These are phyloP conservation scores for Aphanomyces euteiches DNA, from an alignment of 352 stramenopile genomes.

Conservation along the genomic window DNA sequence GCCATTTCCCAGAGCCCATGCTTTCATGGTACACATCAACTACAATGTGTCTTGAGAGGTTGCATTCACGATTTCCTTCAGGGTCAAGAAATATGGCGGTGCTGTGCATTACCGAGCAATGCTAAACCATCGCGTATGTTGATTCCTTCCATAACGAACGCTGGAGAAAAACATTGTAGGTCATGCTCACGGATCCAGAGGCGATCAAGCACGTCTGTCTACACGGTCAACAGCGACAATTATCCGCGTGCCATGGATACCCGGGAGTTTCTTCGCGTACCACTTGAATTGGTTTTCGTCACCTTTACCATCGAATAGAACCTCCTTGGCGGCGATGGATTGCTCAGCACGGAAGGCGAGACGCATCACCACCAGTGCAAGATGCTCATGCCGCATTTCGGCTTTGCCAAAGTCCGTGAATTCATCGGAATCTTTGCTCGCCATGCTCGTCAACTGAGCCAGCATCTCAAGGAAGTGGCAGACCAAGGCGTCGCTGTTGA, in stretches of 20 bases:
- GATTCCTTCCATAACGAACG: neutral
- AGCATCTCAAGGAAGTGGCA: neutral
- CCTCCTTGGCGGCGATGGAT: slow-evolving; percentile 17
- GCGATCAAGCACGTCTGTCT: slow-evolving; percentile 29
- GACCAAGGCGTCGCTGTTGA: neutral
- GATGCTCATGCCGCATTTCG: slow-evolving; percentile 24
- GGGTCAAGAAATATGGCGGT: slow-evolving; percentile 22
- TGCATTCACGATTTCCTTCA: neutral
- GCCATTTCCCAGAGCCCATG: slow-evolving; percentile 22
- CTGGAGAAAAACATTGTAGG: neutral
- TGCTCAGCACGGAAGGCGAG: slow-evolving; percentile 24
- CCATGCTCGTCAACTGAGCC: neutral
- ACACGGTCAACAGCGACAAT: slow-evolving; percentile 12
- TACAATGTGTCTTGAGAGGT: neutral
- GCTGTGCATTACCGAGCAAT: slow-evolving; percentile 13
- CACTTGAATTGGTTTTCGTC: neutral
- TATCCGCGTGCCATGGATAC: slow-evolving; percentile 13
- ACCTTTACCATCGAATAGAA: neutral
- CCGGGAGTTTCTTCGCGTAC: neutral
- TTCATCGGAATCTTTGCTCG: slow-evolving; percentile 21
- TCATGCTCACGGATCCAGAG: slow-evolving; percentile 25
- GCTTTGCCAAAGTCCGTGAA: slow-evolving; percentile 17
- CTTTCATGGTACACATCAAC: slow-evolving; percentile 6
- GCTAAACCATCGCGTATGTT: slow-evolving; percentile 11
- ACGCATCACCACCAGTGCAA: slow-evolving; percentile 16